These are phyloP conservation scores for Neckera pumila DNA, from an alignment of 225 moss, liverwort and hornwort genomes.

Conservation along the genomic window DNA sequence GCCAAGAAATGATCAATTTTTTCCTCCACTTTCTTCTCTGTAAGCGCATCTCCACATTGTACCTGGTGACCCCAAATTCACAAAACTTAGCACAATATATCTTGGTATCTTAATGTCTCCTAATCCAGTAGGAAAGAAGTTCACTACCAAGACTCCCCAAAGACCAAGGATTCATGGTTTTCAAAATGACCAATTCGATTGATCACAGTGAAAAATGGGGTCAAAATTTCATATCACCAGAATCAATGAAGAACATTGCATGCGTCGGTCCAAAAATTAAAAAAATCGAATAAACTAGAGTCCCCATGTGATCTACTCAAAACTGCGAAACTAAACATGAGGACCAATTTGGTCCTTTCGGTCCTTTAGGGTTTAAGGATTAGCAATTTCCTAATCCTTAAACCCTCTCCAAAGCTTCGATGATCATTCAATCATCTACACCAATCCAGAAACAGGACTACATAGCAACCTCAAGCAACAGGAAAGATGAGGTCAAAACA, in stretches of 20 bases:
- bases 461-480: background rate
- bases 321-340: background rate
- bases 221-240: background rate
- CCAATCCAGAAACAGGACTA: background rate
- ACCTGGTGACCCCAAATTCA: constrained; percentile 27
- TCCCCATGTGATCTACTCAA: background rate
- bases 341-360: background rate
- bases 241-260: background rate
- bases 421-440: background rate
- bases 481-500: background rate
- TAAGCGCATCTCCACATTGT: constrained; percentile 71
- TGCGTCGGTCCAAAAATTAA: background rate
- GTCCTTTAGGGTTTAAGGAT: background rate
- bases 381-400: background rate
- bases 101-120: background rate
- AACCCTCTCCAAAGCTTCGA: background rate
- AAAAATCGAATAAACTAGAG: background rate
- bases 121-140: background rate
- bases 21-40: constrained; percentile 90
- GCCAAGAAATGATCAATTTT: constrained; percentile 82
- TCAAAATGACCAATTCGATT: background rate
- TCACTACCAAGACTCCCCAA: background rate
- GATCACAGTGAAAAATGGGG: background rate
- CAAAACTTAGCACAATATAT: background rate
- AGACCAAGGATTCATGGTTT: background rate